Conservation (phyloP, 495 filamentous ascomycete species). For the Opeltia flavorubescens region DNA sequence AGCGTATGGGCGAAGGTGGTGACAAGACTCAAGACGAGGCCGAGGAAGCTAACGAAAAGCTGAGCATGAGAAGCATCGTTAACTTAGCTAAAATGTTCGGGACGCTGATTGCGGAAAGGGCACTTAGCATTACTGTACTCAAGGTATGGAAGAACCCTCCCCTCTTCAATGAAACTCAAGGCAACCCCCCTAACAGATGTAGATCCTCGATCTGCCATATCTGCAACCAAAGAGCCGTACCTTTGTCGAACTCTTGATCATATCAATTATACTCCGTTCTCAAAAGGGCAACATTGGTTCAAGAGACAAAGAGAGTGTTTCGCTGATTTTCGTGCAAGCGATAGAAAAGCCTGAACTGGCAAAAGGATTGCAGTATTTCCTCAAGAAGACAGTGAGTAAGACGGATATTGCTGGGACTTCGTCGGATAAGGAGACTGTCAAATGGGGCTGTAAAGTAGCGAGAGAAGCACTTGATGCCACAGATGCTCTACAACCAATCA, state of each 20-base stretch:
- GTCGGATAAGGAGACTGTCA: constrained; percentile 45
- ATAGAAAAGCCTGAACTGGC: constrained; percentile 48
- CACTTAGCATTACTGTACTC: constrained; percentile 48
- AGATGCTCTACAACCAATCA: no score
- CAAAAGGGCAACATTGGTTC: constrained; percentile 21
- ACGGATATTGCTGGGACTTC: constrained; percentile 52
- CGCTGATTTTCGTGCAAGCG: constrained; percentile 48
- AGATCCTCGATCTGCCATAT: constrained; percentile 60
- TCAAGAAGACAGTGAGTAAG: constrained; percentile 61
- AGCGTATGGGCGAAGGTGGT: constrained; percentile 59
- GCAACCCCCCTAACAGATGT: constrained; percentile 7
- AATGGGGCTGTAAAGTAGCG: constrained; percentile 57
- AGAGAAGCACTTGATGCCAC: constrained; percentile 41
- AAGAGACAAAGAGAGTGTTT: constrained; percentile 39
- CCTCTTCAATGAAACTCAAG: background rate
- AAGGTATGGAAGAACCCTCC: constrained; percentile 27
- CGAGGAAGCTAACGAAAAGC: constrained; percentile 22
- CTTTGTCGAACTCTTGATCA: constrained; percentile 68
- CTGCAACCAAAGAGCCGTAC: constrained; percentile 60
- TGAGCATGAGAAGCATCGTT: constrained; percentile 53
- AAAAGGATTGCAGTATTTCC: constrained; percentile 60
- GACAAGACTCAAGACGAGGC: constrained; percentile 33
- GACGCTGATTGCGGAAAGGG: constrained; percentile 51
- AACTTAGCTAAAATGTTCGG: constrained; percentile 85
- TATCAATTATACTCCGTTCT: constrained; percentile 55